Percentiles rank a stretch among this genome's conserved stretches.
phyloP scores from a whole-genome alignment of 208 protist species.

The Trypanosoma theileri region DNA sequence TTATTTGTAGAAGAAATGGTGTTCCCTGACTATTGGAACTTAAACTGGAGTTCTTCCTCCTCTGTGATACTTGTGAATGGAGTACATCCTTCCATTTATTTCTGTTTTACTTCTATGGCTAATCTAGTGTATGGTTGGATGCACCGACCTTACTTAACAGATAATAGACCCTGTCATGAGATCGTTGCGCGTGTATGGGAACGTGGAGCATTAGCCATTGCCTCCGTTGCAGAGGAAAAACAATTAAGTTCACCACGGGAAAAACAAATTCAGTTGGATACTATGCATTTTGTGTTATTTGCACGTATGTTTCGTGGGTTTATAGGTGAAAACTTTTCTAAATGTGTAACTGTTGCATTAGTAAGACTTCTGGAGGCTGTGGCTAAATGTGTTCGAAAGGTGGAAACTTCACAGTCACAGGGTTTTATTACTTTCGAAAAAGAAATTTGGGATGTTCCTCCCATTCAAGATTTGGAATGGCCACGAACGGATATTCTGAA shows the following conservation, averaged over 20 bases:
- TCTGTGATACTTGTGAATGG: conserved; percentile 9
- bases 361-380: conserved; percentile 22
- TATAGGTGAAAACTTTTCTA: conserved; percentile 20
- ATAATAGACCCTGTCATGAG: conserved; percentile 22
- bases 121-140: conserved; percentile 7
- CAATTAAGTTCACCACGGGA: conserved; percentile 9
- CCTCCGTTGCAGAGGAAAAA: conserved; percentile 11
- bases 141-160: neutral
- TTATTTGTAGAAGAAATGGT: conserved; percentile 21
- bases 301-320: conserved; percentile 36
- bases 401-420: neutral
- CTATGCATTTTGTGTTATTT: conserved; percentile 33
- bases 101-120: conserved; percentile 22
- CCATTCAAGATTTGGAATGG: conserved; percentile 19
- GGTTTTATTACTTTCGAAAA: conserved; percentile 7
- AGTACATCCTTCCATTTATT: conserved; percentile 28
- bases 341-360: neutral
- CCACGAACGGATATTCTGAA: no score
- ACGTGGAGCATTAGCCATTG: conserved; percentile 7
- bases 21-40: conserved; percentile 31
- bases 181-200: conserved; percentile 24
- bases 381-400: neutral
- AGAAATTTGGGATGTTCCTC: conserved; percentile 30
- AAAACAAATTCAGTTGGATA: conserved; percentile 27
- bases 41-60: conserved; percentile 13